Evolutionary conservation across 2,329 filamentous ascomycete species (phyloP).

Genomic region (Talaromyces rugulosus): DNA sequence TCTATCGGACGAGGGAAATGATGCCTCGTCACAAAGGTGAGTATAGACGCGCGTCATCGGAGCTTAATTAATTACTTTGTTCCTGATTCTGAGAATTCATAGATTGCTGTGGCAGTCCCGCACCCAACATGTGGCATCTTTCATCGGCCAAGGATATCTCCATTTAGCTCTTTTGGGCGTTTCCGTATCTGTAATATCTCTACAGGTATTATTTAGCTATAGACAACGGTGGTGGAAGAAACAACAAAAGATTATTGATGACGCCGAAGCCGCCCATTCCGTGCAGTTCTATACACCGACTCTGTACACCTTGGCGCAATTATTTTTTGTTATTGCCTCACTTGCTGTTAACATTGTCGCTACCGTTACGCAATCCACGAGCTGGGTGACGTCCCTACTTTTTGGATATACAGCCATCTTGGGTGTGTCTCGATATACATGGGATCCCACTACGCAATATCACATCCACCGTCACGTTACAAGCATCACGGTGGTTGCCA

Average conservation of each 20-base stretch:
- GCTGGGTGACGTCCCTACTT: constrained; percentile 15
- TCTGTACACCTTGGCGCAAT: constrained; percentile 10
- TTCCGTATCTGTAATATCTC: constrained; percentile 18
- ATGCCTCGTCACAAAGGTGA: neutral
- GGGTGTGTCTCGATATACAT: constrained; percentile 17
- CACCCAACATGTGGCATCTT: constrained; percentile 17
- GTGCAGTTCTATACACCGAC: constrained; percentile 9
- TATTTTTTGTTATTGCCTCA: constrained; percentile 4
- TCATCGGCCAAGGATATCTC: constrained; percentile 21
- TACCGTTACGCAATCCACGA: neutral
- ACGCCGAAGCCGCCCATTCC: constrained; percentile 4
- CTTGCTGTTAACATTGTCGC: constrained; percentile 3
- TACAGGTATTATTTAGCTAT: constrained; percentile 14
- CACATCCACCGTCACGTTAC: constrained; percentile 24
- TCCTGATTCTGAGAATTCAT: neutral
- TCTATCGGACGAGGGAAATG: neutral
- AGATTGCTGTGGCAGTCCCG: constrained; percentile 20
- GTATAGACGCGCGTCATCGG: neutral
- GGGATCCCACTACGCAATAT: constrained; percentile 10
- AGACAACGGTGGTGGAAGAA: constrained; percentile 9
- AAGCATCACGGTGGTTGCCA: constrained; percentile 14
- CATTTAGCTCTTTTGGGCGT: constrained; percentile 19
- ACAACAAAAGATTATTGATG: neutral
- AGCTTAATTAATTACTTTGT: neutral
- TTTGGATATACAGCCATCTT: constrained; percentile 23